These are phyloP conservation scores for Fusarium austroafricanum DNA, from an alignment of 2,329 filamentous ascomycete genomes.

Conservation along the genomic window DNA sequence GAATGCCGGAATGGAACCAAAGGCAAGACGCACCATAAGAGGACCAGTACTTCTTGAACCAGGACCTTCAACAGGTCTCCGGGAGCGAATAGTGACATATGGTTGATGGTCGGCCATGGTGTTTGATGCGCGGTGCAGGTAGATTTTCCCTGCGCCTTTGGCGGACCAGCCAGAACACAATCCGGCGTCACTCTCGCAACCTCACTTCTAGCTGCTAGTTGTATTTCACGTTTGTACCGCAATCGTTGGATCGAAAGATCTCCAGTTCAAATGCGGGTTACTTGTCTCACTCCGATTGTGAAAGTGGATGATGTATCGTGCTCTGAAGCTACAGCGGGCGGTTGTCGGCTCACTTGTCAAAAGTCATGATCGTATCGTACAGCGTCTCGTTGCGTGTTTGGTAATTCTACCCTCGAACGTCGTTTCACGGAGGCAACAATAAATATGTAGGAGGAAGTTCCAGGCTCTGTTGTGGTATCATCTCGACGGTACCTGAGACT, in stretches of 20 bases:
- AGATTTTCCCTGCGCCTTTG: not conserved
- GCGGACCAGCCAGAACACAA: slow-evolving; percentile 10
- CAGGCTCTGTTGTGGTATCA: slow-evolving; percentile 33
- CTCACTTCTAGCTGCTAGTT: slow-evolving; percentile 13
- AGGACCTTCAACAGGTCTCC: slow-evolving; percentile 58
- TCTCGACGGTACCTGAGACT: slow-evolving; percentile 19
- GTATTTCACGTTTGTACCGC: not conserved
- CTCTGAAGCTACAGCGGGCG: slow-evolving; percentile 6
- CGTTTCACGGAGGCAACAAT: slow-evolving; percentile 26
- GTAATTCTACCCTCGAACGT: not conserved
- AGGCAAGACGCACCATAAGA: slow-evolving; percentile 58
- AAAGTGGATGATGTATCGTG: not conserved
- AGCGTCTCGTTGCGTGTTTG: slow-evolving; percentile 1
- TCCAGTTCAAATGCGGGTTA: slow-evolving; percentile 4
- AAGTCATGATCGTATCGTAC: slow-evolving; percentile 29
- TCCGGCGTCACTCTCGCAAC: slow-evolving; percentile 6
- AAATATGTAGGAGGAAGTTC: slow-evolving; percentile 14
- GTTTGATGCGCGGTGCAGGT: slow-evolving; percentile 3
- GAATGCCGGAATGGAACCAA: not conserved
- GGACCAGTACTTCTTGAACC: slow-evolving; percentile 60
- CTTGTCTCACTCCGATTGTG: slow-evolving; percentile 2
- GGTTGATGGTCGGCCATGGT: slow-evolving; percentile 58
- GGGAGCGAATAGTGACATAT: slow-evolving; percentile 66
- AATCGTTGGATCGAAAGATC: slow-evolving; percentile 3
- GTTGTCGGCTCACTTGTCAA: slow-evolving; percentile 12